Evolutionary conservation across 306 rosid species (phyloP).

Genomic region (Leucaena leucocephala): DNA sequence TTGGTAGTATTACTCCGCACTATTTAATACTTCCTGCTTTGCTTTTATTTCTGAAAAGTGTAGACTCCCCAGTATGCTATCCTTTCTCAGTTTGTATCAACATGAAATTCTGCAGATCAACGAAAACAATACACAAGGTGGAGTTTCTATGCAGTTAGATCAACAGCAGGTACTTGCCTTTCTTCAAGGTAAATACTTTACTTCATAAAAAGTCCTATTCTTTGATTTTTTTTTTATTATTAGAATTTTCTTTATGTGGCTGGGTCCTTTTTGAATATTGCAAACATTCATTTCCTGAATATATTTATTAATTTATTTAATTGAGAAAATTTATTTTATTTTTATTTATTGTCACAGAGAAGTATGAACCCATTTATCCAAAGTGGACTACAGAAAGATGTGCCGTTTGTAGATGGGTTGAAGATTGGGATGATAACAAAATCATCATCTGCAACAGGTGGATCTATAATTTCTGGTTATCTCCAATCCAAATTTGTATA

Average conservation of each 20-base stretch:
- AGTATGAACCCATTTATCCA: constrained; percentile 78
- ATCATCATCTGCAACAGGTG: constrained; percentile 96
- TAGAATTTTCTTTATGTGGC: constrained; percentile 17
- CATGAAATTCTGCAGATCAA: constrained; percentile 56
- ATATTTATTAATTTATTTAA: constrained; percentile 15
- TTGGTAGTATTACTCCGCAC: constrained; percentile 4
- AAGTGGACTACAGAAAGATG: constrained; percentile 98
- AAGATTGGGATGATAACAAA: constrained; percentile 97
- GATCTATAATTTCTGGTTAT: constrained; percentile 34
- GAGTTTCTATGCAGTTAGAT: constrained; percentile 58
- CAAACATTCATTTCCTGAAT: constrained; percentile 27
- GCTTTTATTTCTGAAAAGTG: not conserved
- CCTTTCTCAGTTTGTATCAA: constrained; percentile 40
- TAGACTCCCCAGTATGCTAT: not conserved
- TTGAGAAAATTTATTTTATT: constrained; percentile 27
- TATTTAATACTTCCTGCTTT: not conserved
- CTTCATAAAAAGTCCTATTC: constrained; percentile 16
- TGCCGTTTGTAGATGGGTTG: constrained; percentile 98
- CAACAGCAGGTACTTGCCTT: constrained; percentile 68
- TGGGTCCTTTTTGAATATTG: constrained; percentile 17
- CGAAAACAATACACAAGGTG: constrained; percentile 58
- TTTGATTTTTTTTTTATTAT: constrained; percentile 19
- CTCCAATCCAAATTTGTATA: constrained; percentile 13
- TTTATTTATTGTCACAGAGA: constrained; percentile 60
- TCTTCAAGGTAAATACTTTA: constrained; percentile 64